Evolutionary conservation across 495 filamentous ascomycete species (phyloP), one percentile per base, ranked within the genome.

Genomic region (Chaetomium fimeti): DNA sequence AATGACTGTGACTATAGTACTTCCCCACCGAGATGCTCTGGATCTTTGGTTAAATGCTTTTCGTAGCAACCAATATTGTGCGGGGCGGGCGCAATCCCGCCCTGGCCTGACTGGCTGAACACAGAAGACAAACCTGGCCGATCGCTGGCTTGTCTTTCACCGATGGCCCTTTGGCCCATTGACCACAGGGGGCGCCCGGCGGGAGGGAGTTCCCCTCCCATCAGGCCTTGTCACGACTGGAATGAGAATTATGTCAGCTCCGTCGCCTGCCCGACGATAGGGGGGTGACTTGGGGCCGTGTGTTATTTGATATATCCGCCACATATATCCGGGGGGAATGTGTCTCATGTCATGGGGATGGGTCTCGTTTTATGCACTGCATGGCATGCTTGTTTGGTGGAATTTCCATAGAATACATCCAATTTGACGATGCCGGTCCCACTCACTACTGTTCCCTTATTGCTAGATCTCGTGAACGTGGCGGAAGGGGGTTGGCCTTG

Each of bases 11-110:
- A 18, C 55, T 54, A 48, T 68, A 82, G 80, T 82, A 82, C 74
- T 82, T 82, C 74, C 66, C 76, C 69, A 79, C 79, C 61, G 76
- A 82, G 59, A 72, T 76, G 69, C 79, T 82, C 72, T 82, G 77
- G 78, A 78, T 81, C 72, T 82, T 82, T 64, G 80, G 76, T 63
- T 82, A 80, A 77, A 73, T 57, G 32, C 13, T n/a, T 15, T 13
- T 36, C 24, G 48, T 1, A n/a, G 24, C 2, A 22, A 22, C 8
- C 16, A 32, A 24, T 18, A 51, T 16, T 36, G 32, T 55, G n/a
- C 32, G 28, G 55, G 32, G 54, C 28, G 28, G 25, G 32, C 42
- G 54, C 43, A 57, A 48, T 63, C 60, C 48, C 51, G 36, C 51
- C 51, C 61, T 40, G 61, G 40, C 55, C 42, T 27, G 20, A 28